Evolutionary conservation across 1,139 yeast species (phyloP).

Genomic region (Sugiyamaella xylanicola): DNA sequence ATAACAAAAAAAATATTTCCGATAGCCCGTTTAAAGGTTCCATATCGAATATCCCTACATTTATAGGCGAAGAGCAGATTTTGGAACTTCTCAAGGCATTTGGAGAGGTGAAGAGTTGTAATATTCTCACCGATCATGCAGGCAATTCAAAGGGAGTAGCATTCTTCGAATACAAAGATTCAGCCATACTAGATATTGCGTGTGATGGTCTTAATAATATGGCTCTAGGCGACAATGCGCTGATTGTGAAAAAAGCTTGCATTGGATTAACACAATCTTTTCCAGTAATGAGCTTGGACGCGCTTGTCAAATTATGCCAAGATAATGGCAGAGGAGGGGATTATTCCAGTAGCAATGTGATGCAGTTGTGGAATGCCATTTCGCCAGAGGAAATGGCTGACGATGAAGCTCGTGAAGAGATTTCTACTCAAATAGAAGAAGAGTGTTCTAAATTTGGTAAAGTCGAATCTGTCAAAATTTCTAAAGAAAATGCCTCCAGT

Average conservation of each 20-base stretch:
- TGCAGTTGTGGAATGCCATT: slow-evolving; percentile 67
- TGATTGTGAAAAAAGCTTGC: slow-evolving; percentile 43
- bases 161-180: slow-evolving; percentile 46
- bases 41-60: slow-evolving; percentile 47
- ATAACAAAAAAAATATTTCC: slow-evolving; percentile 21
- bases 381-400: slow-evolving; percentile 65
- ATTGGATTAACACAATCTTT: slow-evolving; percentile 39
- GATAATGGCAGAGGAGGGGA: not conserved
- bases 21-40: slow-evolving; percentile 45
- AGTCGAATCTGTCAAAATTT: slow-evolving; percentile 61
- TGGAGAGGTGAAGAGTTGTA: slow-evolving; percentile 44
- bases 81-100: slow-evolving; percentile 44
- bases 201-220: slow-evolving; percentile 39
- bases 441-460: slow-evolving; percentile 59
- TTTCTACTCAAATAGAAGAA: slow-evolving; percentile 53
- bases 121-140: slow-evolving; percentile 43
- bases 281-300: slow-evolving; percentile 33
- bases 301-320: slow-evolving; percentile 29
- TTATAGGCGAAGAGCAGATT: slow-evolving; percentile 45
- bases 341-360: slow-evolving; percentile 48
- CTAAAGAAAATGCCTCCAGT: slow-evolving; percentile 46
- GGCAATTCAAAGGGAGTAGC: slow-evolving; percentile 49
- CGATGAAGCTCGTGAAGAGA: slow-evolving; percentile 52
- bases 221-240: slow-evolving; percentile 39
- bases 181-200: slow-evolving; percentile 37